A percentile compares a stretch with the other conserved stretches of the same genome.
Conservation (phyloP, 805 yeast species). For the Lipomyces yamanashiensis region DNA sequence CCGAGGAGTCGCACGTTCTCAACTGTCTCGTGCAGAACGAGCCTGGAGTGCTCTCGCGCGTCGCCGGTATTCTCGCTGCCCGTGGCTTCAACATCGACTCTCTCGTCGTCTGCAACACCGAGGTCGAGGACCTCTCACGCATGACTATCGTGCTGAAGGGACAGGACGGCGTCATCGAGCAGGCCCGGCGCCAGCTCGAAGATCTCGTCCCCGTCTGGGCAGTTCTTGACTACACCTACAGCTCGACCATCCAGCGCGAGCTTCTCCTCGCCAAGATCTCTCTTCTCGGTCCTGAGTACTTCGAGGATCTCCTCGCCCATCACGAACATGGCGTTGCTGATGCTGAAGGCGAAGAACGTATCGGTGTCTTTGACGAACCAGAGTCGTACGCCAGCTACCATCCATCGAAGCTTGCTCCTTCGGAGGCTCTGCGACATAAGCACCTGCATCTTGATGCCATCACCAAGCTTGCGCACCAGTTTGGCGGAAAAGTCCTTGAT, state of each 20-base stretch:
- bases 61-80: slow-evolving; percentile 95
- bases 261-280: slow-evolving; percentile 89
- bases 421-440: slow-evolving; percentile 93
- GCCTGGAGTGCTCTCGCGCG: slow-evolving; percentile 94
- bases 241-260: slow-evolving; percentile 90
- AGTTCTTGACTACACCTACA: slow-evolving; percentile 88
- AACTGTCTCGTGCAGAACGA: slow-evolving; percentile 98
- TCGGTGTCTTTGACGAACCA: slow-evolving; percentile 23
- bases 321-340: slow-evolving; percentile 56
- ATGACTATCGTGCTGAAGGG: slow-evolving; percentile 96
- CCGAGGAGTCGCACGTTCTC: slow-evolving; percentile 82
- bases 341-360: slow-evolving; percentile 45
- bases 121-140: slow-evolving; percentile 90
- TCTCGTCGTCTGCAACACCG: slow-evolving; percentile 93
- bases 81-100: slow-evolving; percentile 99
- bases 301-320: slow-evolving; percentile 88
- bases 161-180: slow-evolving; percentile 95
- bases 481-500: slow-evolving; percentile 92
- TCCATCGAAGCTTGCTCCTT: slow-evolving; percentile 86
- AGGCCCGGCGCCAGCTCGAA: slow-evolving; percentile 97
- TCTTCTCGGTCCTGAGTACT: slow-evolving; percentile 95
- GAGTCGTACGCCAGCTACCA: slow-evolving; percentile 54
- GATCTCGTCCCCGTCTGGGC: slow-evolving; percentile 98
- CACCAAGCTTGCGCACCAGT: slow-evolving; percentile 76
- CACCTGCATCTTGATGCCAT: slow-evolving; percentile 86